Conservation (phyloP, 257 asterid species). For the Nicotiana paniculata region DNA sequence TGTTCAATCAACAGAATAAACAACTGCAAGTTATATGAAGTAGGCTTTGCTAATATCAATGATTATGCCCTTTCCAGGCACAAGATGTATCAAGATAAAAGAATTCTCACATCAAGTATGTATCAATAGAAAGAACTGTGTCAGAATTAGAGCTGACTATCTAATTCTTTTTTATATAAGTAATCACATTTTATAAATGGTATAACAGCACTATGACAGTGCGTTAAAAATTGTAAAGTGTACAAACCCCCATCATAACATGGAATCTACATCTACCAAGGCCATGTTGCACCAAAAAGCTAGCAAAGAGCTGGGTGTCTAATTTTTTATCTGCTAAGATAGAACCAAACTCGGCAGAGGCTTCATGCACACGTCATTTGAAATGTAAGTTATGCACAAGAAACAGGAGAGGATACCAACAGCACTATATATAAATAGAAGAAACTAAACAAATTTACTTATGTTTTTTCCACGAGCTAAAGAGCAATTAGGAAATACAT, state of each 20-base stretch:
- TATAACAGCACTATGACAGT: background rate
- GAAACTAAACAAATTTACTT: background rate
- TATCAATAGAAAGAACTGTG: background rate
- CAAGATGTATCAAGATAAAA: background rate
- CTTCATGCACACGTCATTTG: background rate
- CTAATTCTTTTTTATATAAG: background rate
- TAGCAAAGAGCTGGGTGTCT: background rate
- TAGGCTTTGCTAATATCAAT: background rate
- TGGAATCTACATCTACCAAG: background rate
- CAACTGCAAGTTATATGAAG: background rate
- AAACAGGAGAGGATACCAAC: background rate
- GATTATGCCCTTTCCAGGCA: background rate
- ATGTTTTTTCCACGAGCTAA: slow-evolving; percentile 6
- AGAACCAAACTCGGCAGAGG: background rate
- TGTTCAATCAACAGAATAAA: background rate
- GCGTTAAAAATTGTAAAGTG: background rate
- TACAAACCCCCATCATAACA: background rate
- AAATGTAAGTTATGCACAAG: background rate
- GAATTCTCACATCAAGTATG: background rate
- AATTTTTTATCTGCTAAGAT: background rate
- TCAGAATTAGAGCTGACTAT: background rate
- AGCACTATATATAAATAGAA: background rate
- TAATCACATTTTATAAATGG: background rate
- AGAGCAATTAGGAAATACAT: slow-evolving; percentile 44
- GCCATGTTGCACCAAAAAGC: background rate